phyloP scores from a whole-genome alignment of 345 rosid species.

The Sisymbrium altissimum region DNA sequence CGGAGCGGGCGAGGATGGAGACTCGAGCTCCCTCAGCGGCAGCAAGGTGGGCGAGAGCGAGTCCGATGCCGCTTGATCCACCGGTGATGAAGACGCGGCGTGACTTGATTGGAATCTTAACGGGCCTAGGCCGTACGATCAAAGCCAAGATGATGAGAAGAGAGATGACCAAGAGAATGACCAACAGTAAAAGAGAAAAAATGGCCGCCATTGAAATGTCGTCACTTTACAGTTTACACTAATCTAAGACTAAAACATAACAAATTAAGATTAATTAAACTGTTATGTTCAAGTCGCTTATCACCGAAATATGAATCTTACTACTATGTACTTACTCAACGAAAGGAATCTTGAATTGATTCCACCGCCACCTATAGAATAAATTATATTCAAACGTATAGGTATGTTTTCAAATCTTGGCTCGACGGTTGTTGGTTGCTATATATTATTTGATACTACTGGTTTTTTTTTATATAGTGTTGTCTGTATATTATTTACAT shows the following conservation, averaged over 20 bases:
- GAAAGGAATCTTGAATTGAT: not conserved
- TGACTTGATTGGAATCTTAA: slow-evolving; percentile 48
- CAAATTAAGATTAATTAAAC: not conserved
- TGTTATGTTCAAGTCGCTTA: not conserved
- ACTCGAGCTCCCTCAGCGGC: slow-evolving; percentile 58
- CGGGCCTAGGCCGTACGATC: slow-evolving; percentile 49
- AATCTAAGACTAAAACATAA: not conserved
- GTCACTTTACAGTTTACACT: too few species aligned
- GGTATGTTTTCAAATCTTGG: not conserved
- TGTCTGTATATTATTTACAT: not conserved
- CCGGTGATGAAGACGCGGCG: slow-evolving; percentile 84
- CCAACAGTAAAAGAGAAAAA: not conserved
- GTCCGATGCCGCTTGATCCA: slow-evolving; percentile 78
- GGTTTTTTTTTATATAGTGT: not conserved
- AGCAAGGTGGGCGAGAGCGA: slow-evolving; percentile 56
- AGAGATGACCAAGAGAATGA: slow-evolving; percentile 6
- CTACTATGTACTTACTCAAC: not conserved
- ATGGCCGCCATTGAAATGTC: not conserved
- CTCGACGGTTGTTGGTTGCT: not conserved
- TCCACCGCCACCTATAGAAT: not conserved
- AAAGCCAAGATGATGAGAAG: slow-evolving; percentile 43
- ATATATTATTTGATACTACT: not conserved
- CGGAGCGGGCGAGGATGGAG: slow-evolving; percentile 64
- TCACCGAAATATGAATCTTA: not conserved
- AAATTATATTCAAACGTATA: not conserved